These are phyloP conservation scores for Serpula lacrymans DNA, from an alignment of 768 basidiomycete genomes.

Conservation along the genomic window DNA sequence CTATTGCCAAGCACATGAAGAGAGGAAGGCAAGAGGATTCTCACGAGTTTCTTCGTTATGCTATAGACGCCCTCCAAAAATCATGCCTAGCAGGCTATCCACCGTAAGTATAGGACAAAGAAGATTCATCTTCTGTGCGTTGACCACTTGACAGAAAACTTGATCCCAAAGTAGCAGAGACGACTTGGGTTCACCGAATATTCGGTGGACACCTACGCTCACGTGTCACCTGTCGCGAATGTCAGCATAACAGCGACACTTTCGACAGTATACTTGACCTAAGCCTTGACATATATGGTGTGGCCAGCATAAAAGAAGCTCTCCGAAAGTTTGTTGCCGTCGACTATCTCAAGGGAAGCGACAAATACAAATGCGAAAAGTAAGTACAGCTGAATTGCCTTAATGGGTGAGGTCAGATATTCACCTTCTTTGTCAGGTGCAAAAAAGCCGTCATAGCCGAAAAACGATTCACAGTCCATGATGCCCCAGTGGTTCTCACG, in stretches of 20 bases:
- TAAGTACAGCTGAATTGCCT: slow-evolving; percentile 38
- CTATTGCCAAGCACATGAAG: slow-evolving; percentile 88
- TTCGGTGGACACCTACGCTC: slow-evolving; percentile 93
- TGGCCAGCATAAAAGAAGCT: slow-evolving; percentile 62
- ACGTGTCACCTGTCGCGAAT: slow-evolving; percentile 80
- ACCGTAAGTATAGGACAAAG: slow-evolving; percentile 49
- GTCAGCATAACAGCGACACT: slow-evolving; percentile 88
- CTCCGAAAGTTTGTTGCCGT: slow-evolving; percentile 76
- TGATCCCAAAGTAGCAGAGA: slow-evolving; percentile 69
- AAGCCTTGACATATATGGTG: slow-evolving; percentile 80
- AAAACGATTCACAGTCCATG: slow-evolving; percentile 85
- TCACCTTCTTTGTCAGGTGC: slow-evolving; percentile 53
- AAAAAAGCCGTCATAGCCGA: slow-evolving; percentile 87
- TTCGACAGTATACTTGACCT: slow-evolving; percentile 94
- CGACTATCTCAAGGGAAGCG: slow-evolving; percentile 82
- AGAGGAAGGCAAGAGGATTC: slow-evolving; percentile 95
- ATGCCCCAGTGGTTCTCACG: slow-evolving; percentile 85
- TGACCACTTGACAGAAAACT: slow-evolving; percentile 49
- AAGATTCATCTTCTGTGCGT: slow-evolving; percentile 10
- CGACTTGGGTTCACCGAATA: slow-evolving; percentile 91
- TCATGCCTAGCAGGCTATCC: slow-evolving; percentile 70
- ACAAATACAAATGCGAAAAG: slow-evolving; percentile 99
- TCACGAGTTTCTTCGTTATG: slow-evolving; percentile 95
- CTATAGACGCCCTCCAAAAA: slow-evolving; percentile 87
- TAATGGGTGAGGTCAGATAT: not conserved